Base-by-base conservation (phyloP, 352 stramenopile genomes). In the Discostella stelligera region DNA sequence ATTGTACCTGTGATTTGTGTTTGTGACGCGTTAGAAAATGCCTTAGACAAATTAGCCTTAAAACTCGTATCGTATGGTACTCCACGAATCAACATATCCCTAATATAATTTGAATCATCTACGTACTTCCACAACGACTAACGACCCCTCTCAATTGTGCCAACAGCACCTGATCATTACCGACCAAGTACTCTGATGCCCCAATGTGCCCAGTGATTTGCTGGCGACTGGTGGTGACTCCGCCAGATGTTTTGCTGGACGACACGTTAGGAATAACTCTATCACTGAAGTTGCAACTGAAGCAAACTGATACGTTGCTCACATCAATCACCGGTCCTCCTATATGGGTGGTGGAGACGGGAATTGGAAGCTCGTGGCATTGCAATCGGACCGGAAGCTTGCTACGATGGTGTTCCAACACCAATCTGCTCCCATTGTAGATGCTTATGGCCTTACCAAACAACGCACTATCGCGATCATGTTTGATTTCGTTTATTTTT, bases 361-460 rank as follows among this genome's bases (percentile, higher is more conserved):
- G 79, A 56, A 77, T 66, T 18, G 84, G 86, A 63, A 92, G 83
- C 44, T 74, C 74, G 61, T 86, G 76, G 41, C 83, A 90, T 21
- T 77, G 66, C 23, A 92, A 63, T 58, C 82, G 82, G 16, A 75
- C 62, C 13, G 83, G 86, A 18, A 92, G 61, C 61, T 92, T 92
- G 21, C 77, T 80, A 14, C 84, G 65, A 69, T 92, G 86, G 58
- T 84, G 89, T 9, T 85, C 79, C 21, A 90, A 55, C 3, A 92
- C 59, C 41, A 89, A 85, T 55, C 86, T 69, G 6, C 85, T 64
- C 14, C 81, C 74, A 66, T 85, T 80, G 44, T 89, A 89, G 0
- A 84, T 82, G 71, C 90, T 83, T 14, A 90, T 65, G 1, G 87
- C 77, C 70, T 90, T 84, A 53, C 89, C 79, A 77, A 90, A 91